Percentiles rank a stretch among this genome's conserved stretches.
These are phyloP conservation scores for Aspergillus spinulosporus DNA, from an alignment of 2,329 filamentous ascomycete species.

Conservation along the genomic window DNA sequence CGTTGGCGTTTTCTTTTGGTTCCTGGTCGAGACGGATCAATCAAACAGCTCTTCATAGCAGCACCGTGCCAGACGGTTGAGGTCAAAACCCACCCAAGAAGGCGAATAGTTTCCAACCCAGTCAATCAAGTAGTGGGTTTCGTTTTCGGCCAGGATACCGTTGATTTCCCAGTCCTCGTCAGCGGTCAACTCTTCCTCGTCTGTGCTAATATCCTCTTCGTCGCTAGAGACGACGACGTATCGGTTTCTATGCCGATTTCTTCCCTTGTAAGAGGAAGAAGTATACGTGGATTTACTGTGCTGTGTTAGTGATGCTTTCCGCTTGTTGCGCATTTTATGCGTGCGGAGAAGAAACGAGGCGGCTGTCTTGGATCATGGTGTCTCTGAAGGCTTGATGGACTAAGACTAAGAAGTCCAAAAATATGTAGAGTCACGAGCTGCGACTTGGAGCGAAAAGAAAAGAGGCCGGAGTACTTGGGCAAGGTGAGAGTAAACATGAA, in stretches of 20 bases:
- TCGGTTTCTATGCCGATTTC: slow-evolving; percentile 10
- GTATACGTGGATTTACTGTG: slow-evolving; percentile 10
- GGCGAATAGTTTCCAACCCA: slow-evolving; percentile 41
- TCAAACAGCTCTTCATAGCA: slow-evolving; percentile 12
- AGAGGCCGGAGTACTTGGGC: not conserved
- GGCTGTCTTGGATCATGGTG: slow-evolving; percentile 23
- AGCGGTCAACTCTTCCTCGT: slow-evolving; percentile 1
- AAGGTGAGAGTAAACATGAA: slow-evolving; percentile 10
- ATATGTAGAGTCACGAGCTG: not conserved
- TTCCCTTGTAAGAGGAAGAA: slow-evolving; percentile 11
- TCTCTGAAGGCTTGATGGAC: not conserved
- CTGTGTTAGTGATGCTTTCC: slow-evolving; percentile 20
- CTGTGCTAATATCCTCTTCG: slow-evolving; percentile 17
- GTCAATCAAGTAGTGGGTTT: slow-evolving; percentile 40
- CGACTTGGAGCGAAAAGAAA: not conserved
- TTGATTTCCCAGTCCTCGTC: slow-evolving; percentile 39
- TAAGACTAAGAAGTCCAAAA: not conserved
- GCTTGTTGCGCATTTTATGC: slow-evolving; percentile 30
- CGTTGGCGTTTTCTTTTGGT: slow-evolving; percentile 38
- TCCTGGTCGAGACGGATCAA: slow-evolving; percentile 26
- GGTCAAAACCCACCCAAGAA: slow-evolving; percentile 38
- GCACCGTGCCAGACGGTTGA: not conserved
- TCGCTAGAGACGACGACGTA: slow-evolving; percentile 20
- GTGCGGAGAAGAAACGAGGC: slow-evolving; percentile 21
- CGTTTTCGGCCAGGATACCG: slow-evolving; percentile 38